A percentile compares a stretch with the other conserved stretches of the same genome.
Evolutionary conservation across 257 asterid species (phyloP).

Genomic region (Solanum infundibuliforme): DNA sequence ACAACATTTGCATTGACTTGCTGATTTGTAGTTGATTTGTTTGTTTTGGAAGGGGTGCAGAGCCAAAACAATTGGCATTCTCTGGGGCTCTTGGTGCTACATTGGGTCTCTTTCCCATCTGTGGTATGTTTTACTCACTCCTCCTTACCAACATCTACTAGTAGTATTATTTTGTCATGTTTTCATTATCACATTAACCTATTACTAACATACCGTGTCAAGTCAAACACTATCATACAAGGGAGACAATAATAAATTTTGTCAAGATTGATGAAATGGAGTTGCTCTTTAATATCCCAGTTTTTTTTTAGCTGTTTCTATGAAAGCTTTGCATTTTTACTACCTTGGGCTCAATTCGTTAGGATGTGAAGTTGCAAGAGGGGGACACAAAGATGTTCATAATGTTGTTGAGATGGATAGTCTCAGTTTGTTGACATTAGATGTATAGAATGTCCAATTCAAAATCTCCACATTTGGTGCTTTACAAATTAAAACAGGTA

Average conservation of each 20-base stretch:
- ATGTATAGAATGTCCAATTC: neutral
- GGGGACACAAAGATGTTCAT: neutral
- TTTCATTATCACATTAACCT: neutral
- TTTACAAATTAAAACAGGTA: neutral
- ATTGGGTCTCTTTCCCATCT: slow-evolving; percentile 77
- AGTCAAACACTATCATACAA: neutral
- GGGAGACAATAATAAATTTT: neutral
- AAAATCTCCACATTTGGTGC: neutral
- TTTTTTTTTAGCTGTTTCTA: neutral
- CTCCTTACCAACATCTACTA: neutral
- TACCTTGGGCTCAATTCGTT: neutral
- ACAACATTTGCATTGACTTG: neutral
- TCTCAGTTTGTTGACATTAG: neutral
- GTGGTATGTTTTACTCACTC: slow-evolving; percentile 33
- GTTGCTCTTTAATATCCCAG: neutral
- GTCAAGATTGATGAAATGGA: neutral
- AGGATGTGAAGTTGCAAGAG: neutral
- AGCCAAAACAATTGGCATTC: slow-evolving; percentile 84
- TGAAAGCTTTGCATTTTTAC: neutral
- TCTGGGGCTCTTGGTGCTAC: slow-evolving; percentile 83
- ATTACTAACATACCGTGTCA: neutral
- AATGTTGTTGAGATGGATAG: neutral
- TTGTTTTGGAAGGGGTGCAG: slow-evolving; percentile 57
- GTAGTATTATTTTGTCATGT: neutral
- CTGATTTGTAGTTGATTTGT: neutral